These are phyloP conservation scores for Poa pratensis DNA, from an alignment of 176 grass and related monocot species.

Conservation along the genomic window DNA sequence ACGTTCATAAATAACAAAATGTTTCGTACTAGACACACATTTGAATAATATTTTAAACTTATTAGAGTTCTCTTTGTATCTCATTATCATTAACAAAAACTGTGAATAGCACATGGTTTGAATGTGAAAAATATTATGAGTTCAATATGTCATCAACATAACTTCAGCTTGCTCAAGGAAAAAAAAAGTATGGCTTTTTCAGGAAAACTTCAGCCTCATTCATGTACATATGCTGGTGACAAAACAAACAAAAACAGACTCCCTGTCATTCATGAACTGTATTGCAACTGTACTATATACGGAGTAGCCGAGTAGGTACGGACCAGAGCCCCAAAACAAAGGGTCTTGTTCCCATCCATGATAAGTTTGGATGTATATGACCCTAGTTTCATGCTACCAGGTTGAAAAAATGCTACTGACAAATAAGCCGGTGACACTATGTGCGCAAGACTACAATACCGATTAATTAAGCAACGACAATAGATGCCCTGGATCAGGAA, in stretches of 20 bases:
- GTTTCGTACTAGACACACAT: not conserved
- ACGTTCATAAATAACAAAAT: not conserved
- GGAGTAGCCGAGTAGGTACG: not conserved
- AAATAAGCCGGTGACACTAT: not conserved
- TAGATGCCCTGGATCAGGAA: not conserved
- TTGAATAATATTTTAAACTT: too few species aligned
- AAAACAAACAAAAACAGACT: not conserved
- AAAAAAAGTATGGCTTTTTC: not conserved
- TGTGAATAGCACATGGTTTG: not conserved
- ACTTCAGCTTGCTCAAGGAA: too few species aligned
- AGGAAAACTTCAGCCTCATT: not conserved
- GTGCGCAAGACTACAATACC: not conserved
- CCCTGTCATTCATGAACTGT: not conserved
- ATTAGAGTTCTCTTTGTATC: too few species aligned
- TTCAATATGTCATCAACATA: not conserved
- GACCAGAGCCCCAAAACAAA: not conserved
- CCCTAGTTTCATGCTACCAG: not conserved
- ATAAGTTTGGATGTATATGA: not conserved
- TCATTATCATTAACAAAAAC: too few species aligned
- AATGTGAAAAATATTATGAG: not conserved
- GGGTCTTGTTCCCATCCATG: not conserved
- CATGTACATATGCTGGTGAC: not conserved
- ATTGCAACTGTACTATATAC: not conserved
- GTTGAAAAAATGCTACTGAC: not conserved
- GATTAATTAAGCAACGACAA: not conserved